These are phyloP conservation scores for Zymoseptoria brevis DNA, from an alignment of 2,329 filamentous ascomycete genomes.

Conservation along the genomic window DNA sequence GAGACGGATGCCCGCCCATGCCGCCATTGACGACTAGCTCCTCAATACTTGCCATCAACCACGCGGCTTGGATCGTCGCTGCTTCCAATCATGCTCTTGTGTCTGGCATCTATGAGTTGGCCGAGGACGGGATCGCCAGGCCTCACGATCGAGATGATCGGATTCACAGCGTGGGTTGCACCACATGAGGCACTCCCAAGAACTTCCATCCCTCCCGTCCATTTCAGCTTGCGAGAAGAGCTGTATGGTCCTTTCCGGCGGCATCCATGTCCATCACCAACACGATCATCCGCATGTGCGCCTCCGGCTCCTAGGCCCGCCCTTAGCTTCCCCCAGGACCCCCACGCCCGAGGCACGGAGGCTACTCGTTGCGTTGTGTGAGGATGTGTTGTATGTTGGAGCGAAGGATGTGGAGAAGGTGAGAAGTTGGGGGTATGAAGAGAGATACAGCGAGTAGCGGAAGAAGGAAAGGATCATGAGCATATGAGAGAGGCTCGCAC, in stretches of 20 bases:
- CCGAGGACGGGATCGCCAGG: too few species aligned
- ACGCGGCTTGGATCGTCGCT: neutral
- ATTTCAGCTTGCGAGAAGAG: neutral
- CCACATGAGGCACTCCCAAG: neutral
- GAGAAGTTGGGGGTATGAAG: neutral
- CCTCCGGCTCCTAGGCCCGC: neutral
- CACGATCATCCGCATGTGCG: neutral
- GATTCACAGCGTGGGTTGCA: neutral
- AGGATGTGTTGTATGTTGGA: neutral
- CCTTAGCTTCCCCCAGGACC: neutral
- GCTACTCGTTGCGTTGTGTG: neutral
- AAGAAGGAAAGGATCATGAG: neutral
- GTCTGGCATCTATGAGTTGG: neutral
- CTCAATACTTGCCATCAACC: neutral
- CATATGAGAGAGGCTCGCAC: neutral
- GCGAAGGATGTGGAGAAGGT: neutral
- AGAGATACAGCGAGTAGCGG: neutral
- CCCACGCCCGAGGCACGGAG: too few species aligned
- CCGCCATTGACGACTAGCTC: neutral
- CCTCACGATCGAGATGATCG: too few species aligned
- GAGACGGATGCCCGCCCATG: neutral
- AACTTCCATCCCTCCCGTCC: neutral
- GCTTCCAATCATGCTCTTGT: neutral
- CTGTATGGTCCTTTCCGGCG: neutral
- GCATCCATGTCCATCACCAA: neutral